Evolutionary conservation across 83 land plant species (phyloP), one percentile per base, ranked within the genome.

Genomic region (Picea abies): DNA sequence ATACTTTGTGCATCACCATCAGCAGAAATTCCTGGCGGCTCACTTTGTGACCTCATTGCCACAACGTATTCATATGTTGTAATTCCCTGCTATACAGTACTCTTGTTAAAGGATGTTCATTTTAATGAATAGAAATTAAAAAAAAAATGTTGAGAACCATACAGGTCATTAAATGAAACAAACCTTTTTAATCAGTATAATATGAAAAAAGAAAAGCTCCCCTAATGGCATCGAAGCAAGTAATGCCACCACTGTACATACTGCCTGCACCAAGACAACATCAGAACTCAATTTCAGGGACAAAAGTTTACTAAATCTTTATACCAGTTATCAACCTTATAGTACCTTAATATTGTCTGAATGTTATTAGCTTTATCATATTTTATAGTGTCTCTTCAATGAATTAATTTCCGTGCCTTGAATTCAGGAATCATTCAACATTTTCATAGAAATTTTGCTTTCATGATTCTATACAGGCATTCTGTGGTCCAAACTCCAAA

Each of bases 11-110:
- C 87, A 9, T 90, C 90, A 26, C 84, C 93, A 81, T 90, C 92
- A 11, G 79, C 85, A 80, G 90, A 91, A 23, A 83, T 70, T 41
- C 83, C 89, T 49, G 93, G 90, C 69, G 91, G 88, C 83, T 96
- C 98, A 85, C 85, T 91, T 82, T 91, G 92, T 22, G 96, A 87
- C 80, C 98, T 86, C 95, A 96, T 94, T 3, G 98, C 96, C 25
- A 96, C 96, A 25, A 96, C 96, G 86, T 96, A 96, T 82, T 93
- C 98, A 84, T 96, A 96, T 14, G 98, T 94, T 58, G 98, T 92
- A 44, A 96, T 96, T 63, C 98, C 98, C 98, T 96, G 68, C 86
- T 5, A 80, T n/a, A 49, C 60, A 72, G 16, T 2, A 56, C 41
- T 5, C 60, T 84, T 58, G 22, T 73, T 73, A 73, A n/a, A 73